Base-by-base conservation (phyloP, 495 filamentous ascomycete species). In the Ramalina intermedia region DNA sequence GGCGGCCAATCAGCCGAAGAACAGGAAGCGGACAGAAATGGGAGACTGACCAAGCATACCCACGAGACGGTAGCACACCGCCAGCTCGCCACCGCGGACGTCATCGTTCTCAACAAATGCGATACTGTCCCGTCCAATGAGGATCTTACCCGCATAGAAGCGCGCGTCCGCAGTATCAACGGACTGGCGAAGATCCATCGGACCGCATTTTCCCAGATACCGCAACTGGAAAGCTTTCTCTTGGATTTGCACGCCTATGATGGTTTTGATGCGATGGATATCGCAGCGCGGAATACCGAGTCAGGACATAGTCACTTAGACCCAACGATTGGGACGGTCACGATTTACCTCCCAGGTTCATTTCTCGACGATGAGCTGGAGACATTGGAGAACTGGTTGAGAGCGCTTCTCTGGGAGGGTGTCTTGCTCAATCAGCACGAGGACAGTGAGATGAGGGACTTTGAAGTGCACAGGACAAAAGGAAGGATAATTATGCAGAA, bases 21-120 rank as follows among this genome's bases (percentile, higher is more conserved):
- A 0, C 40, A 68, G 21, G 59, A 63, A 4, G 66, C 72, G n/a
- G 70, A 70, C 2, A 62, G 76, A 18, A 56, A 66, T 12, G 70
- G 79, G 40, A 65, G 63, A 39, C 70, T 78, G 48, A 66, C 13
- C 46, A 63, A 54, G 35, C 82, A 82, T 0, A 78, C 82, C 11
- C 66, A 82, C 24, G 67, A 93, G 56, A 93, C 89, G 0, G 94
- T 85, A 39, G 93, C 93, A 20, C 90, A 96, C 64, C 74, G 96
- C 51, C 91, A 98, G 57, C 94, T 96, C 37, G 93, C 86, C 2
- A 89, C 96, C 60, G 93, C 91, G n/a, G 91, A 98, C 66, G 85
- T 95, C 14, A 75, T 98, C 17, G 75, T 98, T 37, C 74, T 98
- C 40, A 98, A 96, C 65, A 98, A 98, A 63, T 71, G 76, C n/a